A percentile compares a stretch with the other conserved stretches of the same genome.
Evolutionary conservation across 768 basidiomycete genomes (phyloP).

Genomic region (Cytidiella melzeri): DNA sequence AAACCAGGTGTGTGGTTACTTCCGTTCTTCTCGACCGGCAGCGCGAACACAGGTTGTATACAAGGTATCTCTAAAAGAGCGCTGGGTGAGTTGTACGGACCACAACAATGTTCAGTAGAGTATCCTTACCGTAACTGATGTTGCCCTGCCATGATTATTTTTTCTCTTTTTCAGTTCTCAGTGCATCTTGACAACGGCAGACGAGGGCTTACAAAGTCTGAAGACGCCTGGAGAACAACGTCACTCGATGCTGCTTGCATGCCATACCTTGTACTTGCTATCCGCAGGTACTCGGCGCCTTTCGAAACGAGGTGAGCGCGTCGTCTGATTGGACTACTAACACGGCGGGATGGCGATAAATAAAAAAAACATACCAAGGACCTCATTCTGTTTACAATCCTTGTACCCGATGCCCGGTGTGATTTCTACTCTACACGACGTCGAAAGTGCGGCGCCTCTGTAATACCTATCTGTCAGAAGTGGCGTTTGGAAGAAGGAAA

Average conservation of each 20-base stretch:
- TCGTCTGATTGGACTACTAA: neutral
- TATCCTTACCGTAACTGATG: conserved; percentile 53
- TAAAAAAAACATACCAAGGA: conserved; percentile 20
- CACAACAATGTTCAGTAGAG: neutral
- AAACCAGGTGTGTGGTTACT: conserved; percentile 76
- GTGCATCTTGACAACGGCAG: too few relatives aligned
- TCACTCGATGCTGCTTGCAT: conserved; percentile 26
- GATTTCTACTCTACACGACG: conserved; percentile 28
- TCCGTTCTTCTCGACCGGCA: conserved; percentile 63
- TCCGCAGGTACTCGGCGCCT: conserved; percentile 52
- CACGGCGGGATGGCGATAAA: neutral
- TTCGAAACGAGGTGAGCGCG: neutral
- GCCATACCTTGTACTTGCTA: conserved; percentile 40
- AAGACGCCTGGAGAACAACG: conserved; percentile 50
- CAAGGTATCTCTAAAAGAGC: conserved; percentile 18
- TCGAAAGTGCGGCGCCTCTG: conserved; percentile 63
- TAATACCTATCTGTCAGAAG: neutral
- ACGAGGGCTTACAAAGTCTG: conserved; percentile 64
- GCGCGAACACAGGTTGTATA: conserved; percentile 30
- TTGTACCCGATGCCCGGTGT: conserved; percentile 19
- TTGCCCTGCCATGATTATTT: conserved; percentile 67
- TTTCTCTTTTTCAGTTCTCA: too few relatives aligned
- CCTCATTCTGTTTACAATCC: conserved; percentile 30
- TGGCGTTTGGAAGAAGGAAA: neutral
- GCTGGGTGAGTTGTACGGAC: neutral